phyloP scores from a whole-genome alignment of 2,329 filamentous ascomycete species.

The Capronia coronata region DNA sequence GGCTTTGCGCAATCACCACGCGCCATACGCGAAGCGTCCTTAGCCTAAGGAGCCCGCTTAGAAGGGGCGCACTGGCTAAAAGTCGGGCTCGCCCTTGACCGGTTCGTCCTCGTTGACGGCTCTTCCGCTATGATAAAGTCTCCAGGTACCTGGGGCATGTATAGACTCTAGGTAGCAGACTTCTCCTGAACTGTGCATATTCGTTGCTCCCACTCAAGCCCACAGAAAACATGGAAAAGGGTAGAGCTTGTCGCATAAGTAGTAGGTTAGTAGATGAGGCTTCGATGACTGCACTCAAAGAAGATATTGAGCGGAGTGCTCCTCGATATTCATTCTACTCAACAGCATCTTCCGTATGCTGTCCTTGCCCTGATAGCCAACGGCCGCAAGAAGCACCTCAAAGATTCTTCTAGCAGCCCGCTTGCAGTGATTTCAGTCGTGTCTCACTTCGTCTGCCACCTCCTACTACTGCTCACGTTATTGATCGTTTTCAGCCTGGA shows the following conservation, averaged over 20 bases:
- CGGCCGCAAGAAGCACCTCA: not conserved
- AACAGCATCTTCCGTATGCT: not conserved
- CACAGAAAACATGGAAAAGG: too few relatives aligned
- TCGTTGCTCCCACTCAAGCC: not conserved
- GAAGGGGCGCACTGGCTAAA: too few relatives aligned
- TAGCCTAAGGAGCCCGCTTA: too few relatives aligned
- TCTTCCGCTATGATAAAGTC: too few relatives aligned
- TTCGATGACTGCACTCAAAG: too few relatives aligned
- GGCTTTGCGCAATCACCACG: too few relatives aligned
- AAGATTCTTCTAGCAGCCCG: not conserved
- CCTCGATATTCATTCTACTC: not conserved
- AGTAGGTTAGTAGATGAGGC: too few relatives aligned
- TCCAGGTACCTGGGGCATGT: too few relatives aligned
- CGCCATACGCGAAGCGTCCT: too few relatives aligned
- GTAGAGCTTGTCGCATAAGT: too few relatives aligned
- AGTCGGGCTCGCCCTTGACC: too few relatives aligned
- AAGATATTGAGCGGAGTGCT: not conserved
- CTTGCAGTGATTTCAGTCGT: constrained; percentile 7
- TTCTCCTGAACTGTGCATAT: constrained; percentile 2
- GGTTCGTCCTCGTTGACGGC: too few relatives aligned
- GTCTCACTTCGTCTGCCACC: constrained; percentile 1
- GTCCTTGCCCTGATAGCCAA: not conserved
- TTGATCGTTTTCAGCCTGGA: constrained; percentile 2
- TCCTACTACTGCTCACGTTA: not conserved
- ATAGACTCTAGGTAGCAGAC: not conserved